Evolutionary conservation across 345 rosid species (phyloP).

Genomic region (Viola odorata): DNA sequence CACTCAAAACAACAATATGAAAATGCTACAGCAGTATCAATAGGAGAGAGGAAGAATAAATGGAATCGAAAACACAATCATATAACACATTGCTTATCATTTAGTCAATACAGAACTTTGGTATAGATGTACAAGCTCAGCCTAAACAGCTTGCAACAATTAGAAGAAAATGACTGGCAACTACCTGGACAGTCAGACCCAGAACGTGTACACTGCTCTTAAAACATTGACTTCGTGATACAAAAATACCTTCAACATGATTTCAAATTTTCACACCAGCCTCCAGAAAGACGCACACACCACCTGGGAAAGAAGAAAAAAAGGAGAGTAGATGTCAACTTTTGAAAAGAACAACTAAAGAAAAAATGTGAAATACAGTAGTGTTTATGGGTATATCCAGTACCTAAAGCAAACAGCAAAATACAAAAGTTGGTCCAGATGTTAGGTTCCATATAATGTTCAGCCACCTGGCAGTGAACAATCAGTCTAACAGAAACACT

Average conservation of each 20-base stretch:
- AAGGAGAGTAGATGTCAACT: neutral
- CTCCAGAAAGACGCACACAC: conserved; percentile 21
- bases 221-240: conserved; percentile 21
- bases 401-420: conserved; percentile 33
- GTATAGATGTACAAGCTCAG: conserved; percentile 24
- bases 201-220: conserved; percentile 23
- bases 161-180: conserved; percentile 18
- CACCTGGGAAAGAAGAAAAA: conserved; percentile 32
- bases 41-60: neutral
- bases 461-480: conserved; percentile 15
- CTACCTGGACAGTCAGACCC: conserved; percentile 19
- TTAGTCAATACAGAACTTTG: conserved; percentile 22
- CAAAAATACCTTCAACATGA: conserved; percentile 29
- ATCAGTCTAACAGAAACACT: conserved; percentile 1
- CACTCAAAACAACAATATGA: no score
- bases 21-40: no score
- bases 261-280: conserved; percentile 27
- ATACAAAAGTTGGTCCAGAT: conserved; percentile 21
- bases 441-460: conserved; percentile 17
- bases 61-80: neutral
- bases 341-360: neutral
- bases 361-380: neutral
- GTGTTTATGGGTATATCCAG: conserved; percentile 3
- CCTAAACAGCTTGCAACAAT: conserved; percentile 10
- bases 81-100: conserved; percentile 13